Conservation (phyloP, 192 early-diverging fungal genomes). For the Chytriomyces sp. region DNA sequence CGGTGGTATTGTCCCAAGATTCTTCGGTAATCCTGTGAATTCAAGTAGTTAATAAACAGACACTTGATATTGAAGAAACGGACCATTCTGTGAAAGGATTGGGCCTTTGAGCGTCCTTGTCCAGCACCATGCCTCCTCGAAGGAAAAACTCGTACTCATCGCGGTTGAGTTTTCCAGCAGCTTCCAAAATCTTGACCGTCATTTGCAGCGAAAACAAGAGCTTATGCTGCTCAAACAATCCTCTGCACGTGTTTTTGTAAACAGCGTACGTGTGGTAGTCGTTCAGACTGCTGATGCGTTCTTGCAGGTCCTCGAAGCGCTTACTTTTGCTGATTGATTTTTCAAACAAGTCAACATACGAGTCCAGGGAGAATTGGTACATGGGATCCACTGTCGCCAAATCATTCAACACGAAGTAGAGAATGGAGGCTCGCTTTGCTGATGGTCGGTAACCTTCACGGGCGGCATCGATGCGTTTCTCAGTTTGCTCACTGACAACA, state of each 20-base stretch:
- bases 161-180: constrained; percentile 58
- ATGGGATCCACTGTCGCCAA: constrained; percentile 66
- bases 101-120: constrained; percentile 58
- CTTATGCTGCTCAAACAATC: constrained; percentile 66
- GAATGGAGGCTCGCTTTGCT: constrained; percentile 64
- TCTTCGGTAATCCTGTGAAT: constrained; percentile 55
- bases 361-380: constrained; percentile 69
- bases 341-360: constrained; percentile 67
- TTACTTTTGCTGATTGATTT: constrained; percentile 66
- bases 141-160: constrained; percentile 69
- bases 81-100: constrained; percentile 64
- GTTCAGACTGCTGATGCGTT: constrained; percentile 59
- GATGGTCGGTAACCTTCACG: constrained; percentile 65
- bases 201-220: constrained; percentile 66
- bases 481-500: constrained; percentile 66
- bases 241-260: constrained; percentile 68
- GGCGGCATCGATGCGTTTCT: constrained; percentile 65
- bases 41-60: constrained; percentile 22
- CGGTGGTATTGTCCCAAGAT: constrained; percentile 67
- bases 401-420: constrained; percentile 68
- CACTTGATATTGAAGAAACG: neutral
- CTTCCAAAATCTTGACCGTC: constrained; percentile 68
- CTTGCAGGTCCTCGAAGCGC: constrained; percentile 55
- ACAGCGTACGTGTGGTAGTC: constrained; percentile 69
- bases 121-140: constrained; percentile 64